A percentile compares a stretch with the other conserved stretches of the same genome.
Conservation (phyloP, 106 monocot species). For the Narthecium ossifragum region DNA sequence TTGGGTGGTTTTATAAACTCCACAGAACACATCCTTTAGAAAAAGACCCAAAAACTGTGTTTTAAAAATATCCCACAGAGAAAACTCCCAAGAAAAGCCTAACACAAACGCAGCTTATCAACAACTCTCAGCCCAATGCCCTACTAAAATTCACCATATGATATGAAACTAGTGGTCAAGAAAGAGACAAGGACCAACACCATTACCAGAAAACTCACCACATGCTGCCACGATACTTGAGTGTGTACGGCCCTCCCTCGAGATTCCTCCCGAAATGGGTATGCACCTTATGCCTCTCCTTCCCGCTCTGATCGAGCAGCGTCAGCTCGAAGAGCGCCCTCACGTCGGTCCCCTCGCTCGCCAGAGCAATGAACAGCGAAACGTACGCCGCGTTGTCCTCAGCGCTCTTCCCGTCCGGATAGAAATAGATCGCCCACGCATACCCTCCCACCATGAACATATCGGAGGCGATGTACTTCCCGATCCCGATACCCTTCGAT, state of each 20-base stretch:
- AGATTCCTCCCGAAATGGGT: slow-evolving; percentile 7
- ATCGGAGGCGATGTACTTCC: slow-evolving; percentile 2
- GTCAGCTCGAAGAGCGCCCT: slow-evolving; percentile 9
- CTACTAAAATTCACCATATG: neutral
- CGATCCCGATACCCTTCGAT: slow-evolving; percentile 5
- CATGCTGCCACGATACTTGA: slow-evolving; percentile 10
- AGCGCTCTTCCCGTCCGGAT: slow-evolving; percentile 10
- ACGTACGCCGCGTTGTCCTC: slow-evolving; percentile 6
- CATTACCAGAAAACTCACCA: neutral
- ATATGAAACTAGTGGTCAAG: neutral
- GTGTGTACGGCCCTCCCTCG: slow-evolving; percentile 7
- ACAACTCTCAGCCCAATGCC: neutral
- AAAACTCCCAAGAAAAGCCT: neutral
- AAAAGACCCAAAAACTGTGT: too few species aligned
- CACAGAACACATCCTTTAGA: too few species aligned
- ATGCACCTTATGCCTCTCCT: slow-evolving; percentile 10
- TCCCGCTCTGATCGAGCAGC: slow-evolving; percentile 9
- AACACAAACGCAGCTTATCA: neutral
- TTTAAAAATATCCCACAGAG: neutral
- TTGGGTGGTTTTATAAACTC: too few species aligned
- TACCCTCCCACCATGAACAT: slow-evolving; percentile 1
- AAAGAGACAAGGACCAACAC: neutral
- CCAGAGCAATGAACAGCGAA: slow-evolving; percentile 6
- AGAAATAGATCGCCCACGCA: slow-evolving; percentile 10
- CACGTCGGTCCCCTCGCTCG: slow-evolving; percentile 9